Percentiles rank a stretch among this genome's conserved stretches.
phyloP scores from a whole-genome alignment of 2,329 filamentous ascomycete species.

The Teratosphaeria viscida region DNA sequence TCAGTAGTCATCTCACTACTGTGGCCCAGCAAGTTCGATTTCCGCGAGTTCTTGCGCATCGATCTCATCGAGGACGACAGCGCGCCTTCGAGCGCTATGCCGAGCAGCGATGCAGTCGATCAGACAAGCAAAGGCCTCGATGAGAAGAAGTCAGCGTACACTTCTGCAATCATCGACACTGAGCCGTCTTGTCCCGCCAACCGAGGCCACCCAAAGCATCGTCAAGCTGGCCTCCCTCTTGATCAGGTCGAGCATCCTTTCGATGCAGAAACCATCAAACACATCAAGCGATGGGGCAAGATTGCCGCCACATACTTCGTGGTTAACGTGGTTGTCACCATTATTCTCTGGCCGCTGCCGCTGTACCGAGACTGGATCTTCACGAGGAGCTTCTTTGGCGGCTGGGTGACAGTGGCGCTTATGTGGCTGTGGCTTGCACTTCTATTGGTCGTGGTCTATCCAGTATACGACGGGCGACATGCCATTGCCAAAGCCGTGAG shows the following conservation, averaged over 20 bases:
- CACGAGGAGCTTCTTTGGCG: constrained; percentile 35
- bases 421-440: constrained; percentile 41
- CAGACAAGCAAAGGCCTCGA: not conserved
- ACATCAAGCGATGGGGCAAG: constrained; percentile 15
- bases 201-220: not conserved
- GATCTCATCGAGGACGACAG: constrained; percentile 34
- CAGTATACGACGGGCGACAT: constrained; percentile 37
- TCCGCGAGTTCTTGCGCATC: constrained; percentile 37
- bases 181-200: not conserved
- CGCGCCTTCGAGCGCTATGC: constrained; percentile 2
- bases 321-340: constrained; percentile 35
- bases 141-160: not conserved
- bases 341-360: constrained; percentile 41
- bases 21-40: constrained; percentile 28
- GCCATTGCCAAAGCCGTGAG: constrained; percentile 27
- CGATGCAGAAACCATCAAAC: constrained; percentile 17
- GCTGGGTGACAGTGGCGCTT: constrained; percentile 37
- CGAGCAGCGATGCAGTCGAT: not conserved
- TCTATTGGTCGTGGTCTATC: constrained; percentile 37
- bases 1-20: constrained; percentile 34
- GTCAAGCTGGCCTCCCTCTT: constrained; percentile 9
- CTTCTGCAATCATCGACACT: not conserved
- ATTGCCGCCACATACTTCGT: constrained; percentile 33
- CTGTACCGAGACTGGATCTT: constrained; percentile 42
- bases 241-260: constrained; percentile 38